phyloP scores from a whole-genome alignment of 164 flowering plant species.

The Aristolochia contorta region DNA sequence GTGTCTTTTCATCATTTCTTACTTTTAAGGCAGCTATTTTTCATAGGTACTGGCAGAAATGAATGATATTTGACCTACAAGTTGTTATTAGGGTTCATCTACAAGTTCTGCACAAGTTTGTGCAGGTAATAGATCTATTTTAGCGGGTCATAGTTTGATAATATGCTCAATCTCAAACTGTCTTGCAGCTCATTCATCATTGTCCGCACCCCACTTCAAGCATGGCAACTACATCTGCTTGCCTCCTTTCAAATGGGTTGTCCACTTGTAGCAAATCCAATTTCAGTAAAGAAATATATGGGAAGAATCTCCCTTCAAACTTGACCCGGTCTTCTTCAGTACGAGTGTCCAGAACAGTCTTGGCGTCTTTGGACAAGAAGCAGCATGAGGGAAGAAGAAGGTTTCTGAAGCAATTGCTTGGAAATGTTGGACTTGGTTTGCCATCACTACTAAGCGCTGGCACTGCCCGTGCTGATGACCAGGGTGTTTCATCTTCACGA shows the following conservation, averaged over 20 bases:
- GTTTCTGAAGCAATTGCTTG: conserved; percentile 61
- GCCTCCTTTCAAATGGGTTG: conserved; percentile 52
- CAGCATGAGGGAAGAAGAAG: conserved; percentile 65
- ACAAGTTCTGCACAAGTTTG: neutral
- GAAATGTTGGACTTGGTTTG: conserved; percentile 57
- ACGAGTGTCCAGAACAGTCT: conserved; percentile 27
- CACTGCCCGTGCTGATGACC: conserved; percentile 81
- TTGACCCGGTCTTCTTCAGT: conserved; percentile 28
- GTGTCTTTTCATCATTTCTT: no score
- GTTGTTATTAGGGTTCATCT: neutral
- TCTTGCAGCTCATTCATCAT: neutral
- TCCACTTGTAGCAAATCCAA: conserved; percentile 27
- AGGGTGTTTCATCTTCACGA: conserved; percentile 91
- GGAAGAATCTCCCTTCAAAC: conserved; percentile 27
- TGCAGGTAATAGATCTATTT: neutral
- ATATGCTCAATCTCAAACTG: neutral
- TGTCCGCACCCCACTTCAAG: neutral
- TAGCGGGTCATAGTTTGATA: neutral
- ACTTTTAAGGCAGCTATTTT: no score
- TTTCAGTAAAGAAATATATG: conserved; percentile 36
- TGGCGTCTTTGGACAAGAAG: conserved; percentile 47
- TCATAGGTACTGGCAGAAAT: no score
- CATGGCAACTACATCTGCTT: conserved; percentile 80
- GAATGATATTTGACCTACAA: neutral
- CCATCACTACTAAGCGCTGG: conserved; percentile 50